Evolutionary conservation across 495 filamentous ascomycete species (phyloP).

Genomic region (Talaromyces nanjingensis): DNA sequence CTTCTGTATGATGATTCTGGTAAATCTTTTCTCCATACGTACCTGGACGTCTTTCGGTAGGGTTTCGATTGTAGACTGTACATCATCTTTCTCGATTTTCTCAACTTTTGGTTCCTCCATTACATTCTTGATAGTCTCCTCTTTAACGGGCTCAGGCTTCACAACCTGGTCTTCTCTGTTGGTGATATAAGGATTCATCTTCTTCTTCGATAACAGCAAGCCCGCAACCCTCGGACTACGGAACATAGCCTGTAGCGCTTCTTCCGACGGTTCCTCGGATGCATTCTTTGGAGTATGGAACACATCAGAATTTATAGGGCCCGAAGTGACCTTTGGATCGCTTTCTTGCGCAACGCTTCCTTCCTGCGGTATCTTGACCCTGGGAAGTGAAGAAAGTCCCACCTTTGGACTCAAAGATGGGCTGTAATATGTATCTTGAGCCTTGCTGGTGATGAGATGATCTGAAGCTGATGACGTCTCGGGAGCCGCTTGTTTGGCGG

Average conservation of each 20-base stretch:
- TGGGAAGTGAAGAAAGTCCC: slow-evolving; percentile 48
- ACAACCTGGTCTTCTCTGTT: background rate
- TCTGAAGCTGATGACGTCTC: slow-evolving; percentile 14
- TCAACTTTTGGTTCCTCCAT: background rate
- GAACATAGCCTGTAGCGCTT: slow-evolving; percentile 55
- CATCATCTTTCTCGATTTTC: background rate
- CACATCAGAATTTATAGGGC: slow-evolving; percentile 50
- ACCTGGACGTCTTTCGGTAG: background rate
- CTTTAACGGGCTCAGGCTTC: background rate
- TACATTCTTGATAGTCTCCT: background rate
- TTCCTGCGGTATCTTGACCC: slow-evolving; percentile 52
- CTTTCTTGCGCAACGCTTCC: slow-evolving; percentile 37
- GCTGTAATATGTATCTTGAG: slow-evolving; percentile 54
- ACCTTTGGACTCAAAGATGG: slow-evolving; percentile 37
- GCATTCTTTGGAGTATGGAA: slow-evolving; percentile 37
- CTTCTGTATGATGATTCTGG: background rate
- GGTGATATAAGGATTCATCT: slow-evolving; percentile 18
- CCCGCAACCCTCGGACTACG: slow-evolving; percentile 52
- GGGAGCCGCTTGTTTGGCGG: slow-evolving; percentile 28
- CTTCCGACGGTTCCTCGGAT: slow-evolving; percentile 44
- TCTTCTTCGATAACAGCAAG: slow-evolving; percentile 27
- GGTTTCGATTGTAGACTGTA: background rate
- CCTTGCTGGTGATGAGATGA: slow-evolving; percentile 33
- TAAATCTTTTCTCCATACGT: background rate
- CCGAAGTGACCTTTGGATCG: slow-evolving; percentile 22